A percentile compares a stretch with the other conserved stretches of the same genome.
Evolutionary conservation across 2,329 filamentous ascomycete species (phyloP).

Genomic region (Truncatella angustata): DNA sequence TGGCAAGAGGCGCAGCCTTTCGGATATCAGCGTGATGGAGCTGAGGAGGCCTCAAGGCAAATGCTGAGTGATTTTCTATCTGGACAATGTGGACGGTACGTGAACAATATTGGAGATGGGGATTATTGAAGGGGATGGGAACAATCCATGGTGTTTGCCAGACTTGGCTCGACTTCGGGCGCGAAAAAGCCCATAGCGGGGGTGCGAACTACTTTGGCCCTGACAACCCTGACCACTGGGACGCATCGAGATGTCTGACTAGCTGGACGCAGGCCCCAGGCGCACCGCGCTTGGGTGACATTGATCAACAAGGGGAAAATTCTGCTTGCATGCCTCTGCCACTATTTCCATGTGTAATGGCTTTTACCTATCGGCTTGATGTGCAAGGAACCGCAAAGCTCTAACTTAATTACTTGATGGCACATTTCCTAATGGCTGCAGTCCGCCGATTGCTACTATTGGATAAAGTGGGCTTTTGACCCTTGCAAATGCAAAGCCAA

Average conservation of each 20-base stretch:
- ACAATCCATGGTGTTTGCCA: not conserved
- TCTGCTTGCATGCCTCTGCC: not conserved
- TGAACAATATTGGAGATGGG: not conserved
- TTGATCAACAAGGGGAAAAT: slow-evolving; percentile 7
- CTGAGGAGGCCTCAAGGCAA: slow-evolving; percentile 5
- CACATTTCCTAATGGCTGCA: slow-evolving; percentile 4
- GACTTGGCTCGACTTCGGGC: too few species aligned
- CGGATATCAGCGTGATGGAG: too few species aligned
- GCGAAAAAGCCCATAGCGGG: slow-evolving; percentile 3
- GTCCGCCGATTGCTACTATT: not conserved
- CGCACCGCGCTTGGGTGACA: not conserved
- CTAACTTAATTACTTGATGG: not conserved
- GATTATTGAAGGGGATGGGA: not conserved
- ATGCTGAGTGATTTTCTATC: slow-evolving; percentile 2
- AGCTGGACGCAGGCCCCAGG: not conserved
- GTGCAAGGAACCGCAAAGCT: not conserved
- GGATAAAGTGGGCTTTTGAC: not conserved
- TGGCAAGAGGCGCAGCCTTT: slow-evolving; percentile 3
- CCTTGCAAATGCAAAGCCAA: not conserved
- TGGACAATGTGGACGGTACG: not conserved
- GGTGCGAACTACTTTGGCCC: not conserved
- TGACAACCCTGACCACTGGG: not conserved
- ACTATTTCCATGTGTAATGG: slow-evolving; percentile 1
- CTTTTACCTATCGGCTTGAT: not conserved
- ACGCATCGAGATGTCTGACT: not conserved